phyloP scores from a whole-genome alignment of 1,139 yeast species.

The Wickerhamomyces sp. region DNA sequence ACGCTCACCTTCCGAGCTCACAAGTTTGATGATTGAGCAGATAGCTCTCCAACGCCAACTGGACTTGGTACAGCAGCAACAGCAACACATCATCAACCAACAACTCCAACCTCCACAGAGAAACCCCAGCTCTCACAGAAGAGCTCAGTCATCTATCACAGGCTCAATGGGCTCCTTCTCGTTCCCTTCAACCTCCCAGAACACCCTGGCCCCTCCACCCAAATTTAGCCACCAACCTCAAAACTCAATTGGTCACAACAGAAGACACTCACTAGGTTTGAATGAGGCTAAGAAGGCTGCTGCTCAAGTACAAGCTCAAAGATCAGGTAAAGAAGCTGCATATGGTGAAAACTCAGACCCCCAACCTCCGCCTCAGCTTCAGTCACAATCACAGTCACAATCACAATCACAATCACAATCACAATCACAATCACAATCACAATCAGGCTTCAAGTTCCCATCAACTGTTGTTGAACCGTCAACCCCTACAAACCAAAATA shows the following conservation, averaged over 20 bases:
- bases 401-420: no score
- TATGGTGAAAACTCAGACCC: conserved; percentile 9
- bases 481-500: conserved; percentile 10
- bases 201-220: conserved; percentile 13
- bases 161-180: conserved; percentile 28
- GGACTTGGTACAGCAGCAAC: conserved; percentile 88
- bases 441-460: conserved; percentile 50
- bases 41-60: conserved; percentile 88
- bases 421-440: no score
- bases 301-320: conserved; percentile 75
- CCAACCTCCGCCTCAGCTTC: conserved; percentile 7
- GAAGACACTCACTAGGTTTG: conserved; percentile 90
- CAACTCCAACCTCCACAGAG: conserved; percentile 30
- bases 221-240: conserved; percentile 6
- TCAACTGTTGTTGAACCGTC: conserved; percentile 36
- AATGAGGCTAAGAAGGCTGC: conserved; percentile 98
- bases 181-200: conserved; percentile 21
- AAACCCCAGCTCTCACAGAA: conserved; percentile 18
- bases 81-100: conserved; percentile 72
- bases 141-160: conserved; percentile 26
- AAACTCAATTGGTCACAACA: conserved; percentile 57
- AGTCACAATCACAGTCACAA: no score
- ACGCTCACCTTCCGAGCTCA: conserved; percentile 89
- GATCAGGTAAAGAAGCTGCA: conserved; percentile 34
- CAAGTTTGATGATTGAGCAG: conserved; percentile 93